Evolutionary conservation across 2,329 filamentous ascomycete genomes (phyloP), one percentile per base, ranked within the genome.

Genomic region (Podosphaera aphanis): DNA sequence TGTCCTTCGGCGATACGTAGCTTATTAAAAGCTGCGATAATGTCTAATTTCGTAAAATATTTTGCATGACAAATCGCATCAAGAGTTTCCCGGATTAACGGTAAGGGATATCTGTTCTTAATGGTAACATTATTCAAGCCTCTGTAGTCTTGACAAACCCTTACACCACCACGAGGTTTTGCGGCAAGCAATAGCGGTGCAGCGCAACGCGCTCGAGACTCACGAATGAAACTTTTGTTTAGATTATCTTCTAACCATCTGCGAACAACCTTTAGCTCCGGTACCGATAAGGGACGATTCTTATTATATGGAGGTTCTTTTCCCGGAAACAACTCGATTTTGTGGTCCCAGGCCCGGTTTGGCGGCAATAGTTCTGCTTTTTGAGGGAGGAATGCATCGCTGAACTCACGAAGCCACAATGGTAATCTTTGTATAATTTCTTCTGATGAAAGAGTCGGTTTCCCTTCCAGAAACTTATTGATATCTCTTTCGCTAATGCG

Each of bases 181-280:
- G 13, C 5, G 7, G 44, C 44, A n/a, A 45, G 35, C 23, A 39
- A 16, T 1, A 47, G n/a, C n/a, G n/a, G n/a, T n/a, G n/a, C 2
- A 38, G 46, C 7, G 27, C 13, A 21, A 13, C 38, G 6, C 5
- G 29, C 29, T 13, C 29, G 8, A 20, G 25, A 36, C 31, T 23
- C 43, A 11, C 23, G 16, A 2, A 48, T 45, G n/a, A 48, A 48
- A 38, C 43, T 43, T 31, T 48, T 48, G 6, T 7, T 15, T 15
- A 48, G 33, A 13, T 18, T 48, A 16, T 48, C 43, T 7, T 45
- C 43, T 15, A 42, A 25, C 31, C 27, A 48, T 44, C 43, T 29
- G 7, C 27, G n/a, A 3, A 48, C 13, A 18, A 18, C 8, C 21
- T 27, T 5, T 13, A 48, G 39, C 33, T 46, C 44, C 18, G 25